Conservation (phyloP, 371 early-diverging fungal species). For the Globomyces sp. region DNA sequence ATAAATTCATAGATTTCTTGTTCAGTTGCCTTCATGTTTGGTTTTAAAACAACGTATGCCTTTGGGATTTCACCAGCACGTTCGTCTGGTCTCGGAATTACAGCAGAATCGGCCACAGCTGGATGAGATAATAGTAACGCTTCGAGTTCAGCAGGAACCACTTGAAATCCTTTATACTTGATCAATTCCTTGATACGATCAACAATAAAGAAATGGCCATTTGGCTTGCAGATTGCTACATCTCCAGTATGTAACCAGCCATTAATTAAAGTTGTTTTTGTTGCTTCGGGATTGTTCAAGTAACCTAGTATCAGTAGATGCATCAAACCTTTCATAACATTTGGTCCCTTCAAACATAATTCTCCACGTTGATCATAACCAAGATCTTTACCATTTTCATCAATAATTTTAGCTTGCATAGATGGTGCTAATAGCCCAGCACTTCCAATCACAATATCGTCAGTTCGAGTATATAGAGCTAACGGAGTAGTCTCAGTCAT, state of each 20-base stretch:
- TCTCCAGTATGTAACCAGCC: constrained; percentile 83
- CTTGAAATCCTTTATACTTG: constrained; percentile 68
- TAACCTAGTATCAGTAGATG: too few species aligned
- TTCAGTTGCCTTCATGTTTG: constrained; percentile 36
- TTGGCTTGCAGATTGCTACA: constrained; percentile 61
- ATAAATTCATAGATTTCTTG: constrained; percentile 60
- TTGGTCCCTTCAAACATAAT: constrained; percentile 75
- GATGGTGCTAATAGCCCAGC: constrained; percentile 68
- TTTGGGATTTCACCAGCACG: constrained; percentile 77
- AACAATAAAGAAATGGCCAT: constrained; percentile 55
- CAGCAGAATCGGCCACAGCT: constrained; percentile 70
- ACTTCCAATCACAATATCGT: constrained; percentile 55
- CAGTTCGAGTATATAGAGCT: background rate
- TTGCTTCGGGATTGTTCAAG: constrained; percentile 52
- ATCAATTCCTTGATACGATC: constrained; percentile 53
- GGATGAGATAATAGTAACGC: constrained; percentile 69
- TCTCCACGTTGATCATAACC: constrained; percentile 24
- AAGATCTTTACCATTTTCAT: constrained; percentile 31
- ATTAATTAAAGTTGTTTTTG: constrained; percentile 55
- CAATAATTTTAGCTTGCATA: constrained; percentile 66
- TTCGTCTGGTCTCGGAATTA: constrained; percentile 37
- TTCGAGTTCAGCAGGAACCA: constrained; percentile 86
- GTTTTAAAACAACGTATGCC: constrained; percentile 68
- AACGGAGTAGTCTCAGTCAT: constrained; percentile 40
- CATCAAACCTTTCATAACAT: constrained; percentile 67